Conservation (phyloP, 768 basidiomycete genomes). For the Glaciozyma martinii region DNA sequence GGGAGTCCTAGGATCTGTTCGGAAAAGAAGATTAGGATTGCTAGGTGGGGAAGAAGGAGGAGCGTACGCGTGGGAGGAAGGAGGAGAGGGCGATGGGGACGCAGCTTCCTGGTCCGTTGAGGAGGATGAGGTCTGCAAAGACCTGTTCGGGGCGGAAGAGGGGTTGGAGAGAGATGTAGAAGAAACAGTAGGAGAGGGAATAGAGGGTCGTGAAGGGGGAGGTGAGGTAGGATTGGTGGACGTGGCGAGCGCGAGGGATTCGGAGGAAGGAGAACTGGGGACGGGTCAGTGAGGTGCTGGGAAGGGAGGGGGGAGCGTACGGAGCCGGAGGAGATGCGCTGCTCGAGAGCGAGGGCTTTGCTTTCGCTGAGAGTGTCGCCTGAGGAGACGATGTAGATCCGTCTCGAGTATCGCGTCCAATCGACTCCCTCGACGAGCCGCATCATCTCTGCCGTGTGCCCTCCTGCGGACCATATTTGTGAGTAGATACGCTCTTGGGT, state of each 20-base stretch:
- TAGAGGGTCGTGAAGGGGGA: conserved; percentile 56
- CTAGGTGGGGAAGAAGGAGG: not conserved
- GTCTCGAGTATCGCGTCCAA: conserved; percentile 55
- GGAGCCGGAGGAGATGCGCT: conserved; percentile 6
- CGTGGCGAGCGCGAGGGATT: conserved; percentile 77
- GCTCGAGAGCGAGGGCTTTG: conserved; percentile 62
- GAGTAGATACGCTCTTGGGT: no score
- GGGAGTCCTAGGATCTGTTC: conserved; percentile 63
- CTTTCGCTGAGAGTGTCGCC: conserved; percentile 69
- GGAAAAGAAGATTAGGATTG: conserved; percentile 12
- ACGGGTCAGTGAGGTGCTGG: not conserved
- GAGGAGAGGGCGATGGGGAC: conserved; percentile 64
- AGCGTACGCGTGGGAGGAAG: conserved; percentile 36
- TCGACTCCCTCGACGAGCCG: conserved; percentile 61
- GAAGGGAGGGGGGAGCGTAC: not conserved
- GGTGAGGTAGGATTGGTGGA: conserved; percentile 69
- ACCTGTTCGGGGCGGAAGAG: conserved; percentile 34
- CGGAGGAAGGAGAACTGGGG: conserved; percentile 49
- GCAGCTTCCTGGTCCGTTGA: conserved; percentile 95
- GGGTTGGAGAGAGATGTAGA: conserved; percentile 53
- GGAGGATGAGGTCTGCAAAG: conserved; percentile 65
- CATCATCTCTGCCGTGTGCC: conserved; percentile 84
- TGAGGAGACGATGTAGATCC: conserved; percentile 71
- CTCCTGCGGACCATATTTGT: conserved; percentile 54
- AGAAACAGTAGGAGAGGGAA: conserved; percentile 57